phyloP scores from a whole-genome alignment of 2,329 filamentous ascomycete species.

The Fusarium musae region DNA sequence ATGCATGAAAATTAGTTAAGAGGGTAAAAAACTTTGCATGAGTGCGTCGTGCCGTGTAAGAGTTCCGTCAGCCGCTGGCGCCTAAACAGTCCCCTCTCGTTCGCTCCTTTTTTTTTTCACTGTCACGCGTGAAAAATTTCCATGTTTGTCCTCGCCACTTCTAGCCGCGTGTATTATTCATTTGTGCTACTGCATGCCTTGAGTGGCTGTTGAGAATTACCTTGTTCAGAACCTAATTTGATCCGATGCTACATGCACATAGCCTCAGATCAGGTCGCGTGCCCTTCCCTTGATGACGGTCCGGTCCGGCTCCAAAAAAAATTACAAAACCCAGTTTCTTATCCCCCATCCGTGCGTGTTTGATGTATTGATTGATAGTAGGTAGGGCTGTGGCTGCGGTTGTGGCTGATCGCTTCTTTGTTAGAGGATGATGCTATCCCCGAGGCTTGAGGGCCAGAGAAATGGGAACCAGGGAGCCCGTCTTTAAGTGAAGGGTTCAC shows the following conservation, averaged over 20 bases:
- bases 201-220: slow-evolving; percentile 9
- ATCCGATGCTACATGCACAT: not conserved
- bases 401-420: not conserved
- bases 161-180: slow-evolving; percentile 11
- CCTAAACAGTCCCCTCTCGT: slow-evolving; percentile 17
- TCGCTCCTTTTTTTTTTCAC: not conserved
- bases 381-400: slow-evolving; percentile 16
- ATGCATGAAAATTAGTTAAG: not conserved
- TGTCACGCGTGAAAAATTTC: slow-evolving; percentile 19
- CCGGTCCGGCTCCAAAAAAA: slow-evolving; percentile 26
- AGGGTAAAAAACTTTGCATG: not conserved
- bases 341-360: slow-evolving; percentile 18
- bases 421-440: not conserved
- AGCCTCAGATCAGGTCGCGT: slow-evolving; percentile 26
- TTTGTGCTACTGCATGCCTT: slow-evolving; percentile 19
- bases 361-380: not conserved
- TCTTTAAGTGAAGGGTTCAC: not conserved
- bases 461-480: too few relatives aligned
- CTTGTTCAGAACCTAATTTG: slow-evolving; percentile 22
- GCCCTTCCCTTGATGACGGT: slow-evolving; percentile 18
- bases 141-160: slow-evolving; percentile 22
- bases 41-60: not conserved
- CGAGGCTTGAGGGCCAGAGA: too few relatives aligned
- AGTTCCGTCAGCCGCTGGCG: slow-evolving; percentile 24
- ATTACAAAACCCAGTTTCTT: not conserved